phyloP scores from a whole-genome alignment of 2,329 filamentous ascomycete species.

The Pseudocercospora vitis region DNA sequence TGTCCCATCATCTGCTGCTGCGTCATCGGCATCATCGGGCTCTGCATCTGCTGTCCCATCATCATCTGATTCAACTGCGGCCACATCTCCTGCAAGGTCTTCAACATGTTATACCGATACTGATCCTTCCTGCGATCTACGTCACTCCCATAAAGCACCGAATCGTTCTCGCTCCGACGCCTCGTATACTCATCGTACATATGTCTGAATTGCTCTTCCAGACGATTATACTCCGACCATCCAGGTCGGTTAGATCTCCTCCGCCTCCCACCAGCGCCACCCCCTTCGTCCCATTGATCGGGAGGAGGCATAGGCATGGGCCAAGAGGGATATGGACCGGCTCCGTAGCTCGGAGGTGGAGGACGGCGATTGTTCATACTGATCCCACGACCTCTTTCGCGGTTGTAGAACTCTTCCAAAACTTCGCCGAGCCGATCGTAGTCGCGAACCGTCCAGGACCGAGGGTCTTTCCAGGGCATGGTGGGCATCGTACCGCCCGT shows the following conservation, averaged over 20 bases:
- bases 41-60: not conserved
- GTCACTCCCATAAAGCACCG: conserved; percentile 30
- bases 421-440: conserved; percentile 31
- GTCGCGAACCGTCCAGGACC: conserved; percentile 30
- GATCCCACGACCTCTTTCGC: conserved; percentile 3
- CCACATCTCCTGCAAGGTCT: conserved; percentile 29
- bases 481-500: conserved; percentile 6
- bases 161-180: conserved; percentile 23
- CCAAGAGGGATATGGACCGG: not conserved
- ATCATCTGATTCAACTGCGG: conserved; percentile 29
- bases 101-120: conserved; percentile 29
- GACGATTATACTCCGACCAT: conserved; percentile 20
- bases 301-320: not conserved
- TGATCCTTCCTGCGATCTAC: conserved; percentile 29
- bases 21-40: not conserved
- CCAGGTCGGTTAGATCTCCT: conserved; percentile 10
- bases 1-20: not conserved
- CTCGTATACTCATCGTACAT: conserved; percentile 27
- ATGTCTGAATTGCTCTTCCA: conserved; percentile 24
- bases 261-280: not conserved
- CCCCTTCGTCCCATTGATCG: not conserved
- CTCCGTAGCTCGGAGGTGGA: no score
- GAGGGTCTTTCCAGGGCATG: conserved; percentile 23
- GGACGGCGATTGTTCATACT: not conserved
- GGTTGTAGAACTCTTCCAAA: conserved; percentile 24